Base-by-base conservation (phyloP, 345 rosid species). In the Corchorus olitorius region DNA sequence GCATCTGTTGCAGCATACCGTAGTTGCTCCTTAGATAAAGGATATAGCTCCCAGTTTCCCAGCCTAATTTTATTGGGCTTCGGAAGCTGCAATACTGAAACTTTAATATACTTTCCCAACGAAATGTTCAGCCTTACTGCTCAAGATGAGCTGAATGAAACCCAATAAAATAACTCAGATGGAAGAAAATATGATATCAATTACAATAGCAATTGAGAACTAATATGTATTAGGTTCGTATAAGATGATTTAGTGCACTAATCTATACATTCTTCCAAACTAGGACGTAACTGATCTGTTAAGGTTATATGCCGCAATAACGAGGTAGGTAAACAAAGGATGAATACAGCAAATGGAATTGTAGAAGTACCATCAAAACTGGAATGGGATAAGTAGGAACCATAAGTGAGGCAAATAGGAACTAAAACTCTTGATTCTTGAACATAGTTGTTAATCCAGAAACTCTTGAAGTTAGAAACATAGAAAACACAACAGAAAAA, bases 1-100 rank as follows among this genome's bases (percentile, higher is more conserved):
- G 97, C 97, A 87, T 94, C 98, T 0, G 94, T 92, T 63, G 97
- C 97, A 20, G 97, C 97, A 76, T 94, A 92, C 52, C 85, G 78
- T 52, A 88, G 84, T 84, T 94, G 92, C 45, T 77, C 66, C 83
- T 81, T 82, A 20, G 97, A 89, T 76, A 94, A 81, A 83, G 79
- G 76, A 73, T 55, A 59, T 16, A 27, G 76, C 82, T 94, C 98
- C 97, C 97, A 93, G 79, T 94, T 91, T 73, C 97, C 98, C 5
- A 89, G 80, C 77, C 92, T 90, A 75, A 92, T 89, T 72, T 68
- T 84, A 19, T 77, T 85, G 22, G 94, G 89, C 82, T 94, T 94
- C 46, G 35, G 53, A 73, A 94, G 93, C 97, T 92, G 87, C 81
- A 79, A 78, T 64, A 70, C 72, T 35, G 35, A 54, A 69, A 69